Base-by-base conservation (phyloP, 2,329 filamentous ascomycete genomes). In the Diplodia sapinea region DNA sequence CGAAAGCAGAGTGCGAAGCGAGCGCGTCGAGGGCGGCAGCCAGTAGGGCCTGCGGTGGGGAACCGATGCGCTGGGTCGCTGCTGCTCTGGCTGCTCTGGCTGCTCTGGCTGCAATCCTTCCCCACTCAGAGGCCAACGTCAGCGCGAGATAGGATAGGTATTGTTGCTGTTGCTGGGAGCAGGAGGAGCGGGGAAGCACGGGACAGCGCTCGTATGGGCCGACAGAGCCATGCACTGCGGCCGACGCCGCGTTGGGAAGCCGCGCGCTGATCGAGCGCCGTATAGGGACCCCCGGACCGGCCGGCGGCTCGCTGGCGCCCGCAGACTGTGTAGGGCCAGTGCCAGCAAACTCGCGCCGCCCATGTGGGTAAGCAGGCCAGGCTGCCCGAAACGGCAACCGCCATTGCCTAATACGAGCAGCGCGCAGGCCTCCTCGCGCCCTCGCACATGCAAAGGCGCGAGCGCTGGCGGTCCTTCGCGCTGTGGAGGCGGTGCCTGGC, bases 31-130 rank as follows among this genome's bases (percentile, higher is more conserved):
- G 29, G 26, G 29, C 52, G 26, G 38, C 20, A 12, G 59, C 43
- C 43, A 63, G 59, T 50, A 38, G 59, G 59, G 47, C 6, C 9
- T 20, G 20, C 23, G 62, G 62, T 65, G 62, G 62, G 62, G 62
- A 65, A 65, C 62, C 62, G 62, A 55, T 43, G 62, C 62, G 62
- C 33, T 55, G 62, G 62, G 36, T 29, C 13, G 40, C 57, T 36
- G 29, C n/a, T 20, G 31, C 31, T 11, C 54, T 56, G 31, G 36
- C 36, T 36, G 31, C 5, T 26, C 23, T 26, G 23, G 23, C 23
- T 26, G 26, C 33, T 36, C 33, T 36, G 33, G 15, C 55, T 4
- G 23, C 20, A 23, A 59, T 59, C 38, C 55, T 59, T 51, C 59
- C 43, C n/a, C n/a, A 47, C 23, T 20, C 20, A 43, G 15, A 23